These are phyloP conservation scores for Backusella tarrabulga DNA, from an alignment of 192 early-diverging fungal species.

Conservation along the genomic window DNA sequence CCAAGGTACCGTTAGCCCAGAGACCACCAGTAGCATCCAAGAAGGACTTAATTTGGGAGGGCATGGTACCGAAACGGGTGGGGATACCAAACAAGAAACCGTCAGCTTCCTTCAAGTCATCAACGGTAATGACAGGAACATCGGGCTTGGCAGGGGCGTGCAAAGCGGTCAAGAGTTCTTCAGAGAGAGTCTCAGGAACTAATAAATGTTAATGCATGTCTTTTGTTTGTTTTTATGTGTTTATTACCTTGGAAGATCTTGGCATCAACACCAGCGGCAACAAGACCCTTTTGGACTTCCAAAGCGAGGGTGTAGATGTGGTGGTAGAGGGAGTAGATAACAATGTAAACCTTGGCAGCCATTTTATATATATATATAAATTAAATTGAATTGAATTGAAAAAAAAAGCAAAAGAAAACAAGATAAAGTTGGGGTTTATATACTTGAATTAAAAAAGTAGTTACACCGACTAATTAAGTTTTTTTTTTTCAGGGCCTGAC, in stretches of 20 bases:
- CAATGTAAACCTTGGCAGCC: conserved; percentile 30
- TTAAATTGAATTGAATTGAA: background rate
- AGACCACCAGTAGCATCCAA: conserved; percentile 30
- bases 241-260: conserved; percentile 37
- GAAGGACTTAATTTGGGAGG: conserved; percentile 74
- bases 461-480: background rate
- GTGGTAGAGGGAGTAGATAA: conserved; percentile 47
- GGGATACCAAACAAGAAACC: conserved; percentile 61
- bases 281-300: conserved; percentile 62
- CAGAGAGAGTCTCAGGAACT: conserved; percentile 53
- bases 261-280: conserved; percentile 39
- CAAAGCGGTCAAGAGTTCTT: conserved; percentile 54
- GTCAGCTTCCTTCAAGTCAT: conserved; percentile 47
- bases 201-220: background rate
- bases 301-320: conserved; percentile 72
- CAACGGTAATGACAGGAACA: conserved; percentile 42
- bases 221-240: background rate
- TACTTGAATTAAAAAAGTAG: background rate
- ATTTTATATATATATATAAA: background rate
- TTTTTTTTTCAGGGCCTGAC: background rate
- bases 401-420: background rate
- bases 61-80: conserved; percentile 65
- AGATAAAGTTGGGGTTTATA: conserved; percentile 6
- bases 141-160: conserved; percentile 44
- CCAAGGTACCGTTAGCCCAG: conserved; percentile 54